Evolutionary conservation across 768 basidiomycete genomes (phyloP).

Genomic region (Leccinum imitatum): DNA sequence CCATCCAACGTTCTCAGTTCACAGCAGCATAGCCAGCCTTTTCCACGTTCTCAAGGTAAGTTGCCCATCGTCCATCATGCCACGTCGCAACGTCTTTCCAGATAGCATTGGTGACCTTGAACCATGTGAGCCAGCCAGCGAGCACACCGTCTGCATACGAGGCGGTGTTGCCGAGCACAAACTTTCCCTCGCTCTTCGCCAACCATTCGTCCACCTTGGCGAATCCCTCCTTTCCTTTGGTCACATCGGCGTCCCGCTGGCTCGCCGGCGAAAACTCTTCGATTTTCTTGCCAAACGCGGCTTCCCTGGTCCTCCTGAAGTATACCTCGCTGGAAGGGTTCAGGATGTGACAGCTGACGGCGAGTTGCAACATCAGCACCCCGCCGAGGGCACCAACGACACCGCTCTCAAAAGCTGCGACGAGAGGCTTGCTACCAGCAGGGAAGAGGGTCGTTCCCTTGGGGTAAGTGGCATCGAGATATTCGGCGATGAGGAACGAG

Average conservation of each 20-base stretch:
- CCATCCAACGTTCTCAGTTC: not conserved
- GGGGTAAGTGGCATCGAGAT: constrained; percentile 44
- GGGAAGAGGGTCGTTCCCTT: constrained; percentile 41
- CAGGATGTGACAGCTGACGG: constrained; percentile 15
- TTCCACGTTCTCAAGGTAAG: constrained; percentile 31
- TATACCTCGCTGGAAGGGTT: constrained; percentile 31
- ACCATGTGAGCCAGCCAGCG: constrained; percentile 37
- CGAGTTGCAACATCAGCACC: constrained; percentile 17
- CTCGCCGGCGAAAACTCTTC: constrained; percentile 37
- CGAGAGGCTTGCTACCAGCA: constrained; percentile 36
- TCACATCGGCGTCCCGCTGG: constrained; percentile 28
- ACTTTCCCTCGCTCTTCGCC: constrained; percentile 28
- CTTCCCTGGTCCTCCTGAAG: constrained; percentile 37
- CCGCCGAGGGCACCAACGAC: constrained; percentile 13
- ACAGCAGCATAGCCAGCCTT: constrained; percentile 31
- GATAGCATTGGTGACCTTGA: constrained; percentile 27
- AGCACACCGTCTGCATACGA: constrained; percentile 38
- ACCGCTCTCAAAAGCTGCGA: constrained; percentile 37
- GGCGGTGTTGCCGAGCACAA: constrained; percentile 35
- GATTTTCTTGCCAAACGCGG: constrained; percentile 32
- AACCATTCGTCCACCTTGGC: constrained; percentile 32
- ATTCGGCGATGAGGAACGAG: constrained; percentile 40
- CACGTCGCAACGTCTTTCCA: constrained; percentile 38
- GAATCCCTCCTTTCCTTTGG: constrained; percentile 27
- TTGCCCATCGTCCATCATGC: constrained; percentile 42